Conservation (phyloP, 805 yeast species). For the Metschnikowia peoriensis region DNA sequence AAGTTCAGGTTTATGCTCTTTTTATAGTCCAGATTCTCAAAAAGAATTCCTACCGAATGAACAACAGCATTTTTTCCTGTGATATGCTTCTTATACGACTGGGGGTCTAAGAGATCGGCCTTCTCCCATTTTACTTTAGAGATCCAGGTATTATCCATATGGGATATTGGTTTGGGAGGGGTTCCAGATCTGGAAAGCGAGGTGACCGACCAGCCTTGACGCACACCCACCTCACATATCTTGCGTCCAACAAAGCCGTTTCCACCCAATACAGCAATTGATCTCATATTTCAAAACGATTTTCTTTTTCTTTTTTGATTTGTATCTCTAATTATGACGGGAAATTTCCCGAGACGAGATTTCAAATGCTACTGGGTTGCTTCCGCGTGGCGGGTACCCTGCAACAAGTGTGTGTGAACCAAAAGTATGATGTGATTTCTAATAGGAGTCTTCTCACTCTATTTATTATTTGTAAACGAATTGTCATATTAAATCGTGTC, state of each 20-base stretch:
- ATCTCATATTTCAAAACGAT: conserved; percentile 16
- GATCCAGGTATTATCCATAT: conserved; percentile 42
- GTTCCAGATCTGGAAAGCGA: conserved; percentile 67
- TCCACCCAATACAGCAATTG: conserved; percentile 78
- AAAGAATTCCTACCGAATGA: conserved; percentile 75
- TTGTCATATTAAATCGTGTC: too few species aligned
- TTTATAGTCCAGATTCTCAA: conserved; percentile 72
- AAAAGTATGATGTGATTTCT: too few species aligned
- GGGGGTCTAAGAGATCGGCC: conserved; percentile 68
- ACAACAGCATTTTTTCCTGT: conserved; percentile 63
- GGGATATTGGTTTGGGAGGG: conserved; percentile 36
- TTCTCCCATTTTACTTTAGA: conserved; percentile 59
- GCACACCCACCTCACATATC: conserved; percentile 67
- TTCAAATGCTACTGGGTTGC: background rate
- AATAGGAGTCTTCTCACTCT: too few species aligned
- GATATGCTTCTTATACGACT: conserved; percentile 50
- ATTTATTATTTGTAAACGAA: background rate
- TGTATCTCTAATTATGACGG: too few species aligned
- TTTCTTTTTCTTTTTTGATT: background rate
- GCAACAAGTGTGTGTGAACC: background rate
- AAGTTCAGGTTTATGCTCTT: conserved; percentile 42
- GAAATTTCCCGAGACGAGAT: too few species aligned
- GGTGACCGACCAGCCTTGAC: conserved; percentile 61
- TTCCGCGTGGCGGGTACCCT: background rate
- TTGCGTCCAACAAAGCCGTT: conserved; percentile 73